phyloP scores from a whole-genome alignment of 768 basidiomycete species.

The Lactarius quietus region DNA sequence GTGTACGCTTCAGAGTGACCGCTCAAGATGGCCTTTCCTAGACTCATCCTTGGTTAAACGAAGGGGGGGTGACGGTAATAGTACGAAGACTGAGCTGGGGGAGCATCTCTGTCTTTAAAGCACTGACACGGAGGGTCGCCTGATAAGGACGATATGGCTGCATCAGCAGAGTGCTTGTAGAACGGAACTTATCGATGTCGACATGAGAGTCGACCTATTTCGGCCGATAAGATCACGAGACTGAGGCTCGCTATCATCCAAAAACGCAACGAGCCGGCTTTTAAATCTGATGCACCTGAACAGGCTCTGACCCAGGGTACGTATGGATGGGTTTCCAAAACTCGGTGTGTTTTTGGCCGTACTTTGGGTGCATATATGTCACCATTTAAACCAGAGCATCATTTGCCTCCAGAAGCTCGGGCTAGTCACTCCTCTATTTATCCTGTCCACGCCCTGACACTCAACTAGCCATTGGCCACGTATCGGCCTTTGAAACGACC shows the following conservation, averaged over 20 bases:
- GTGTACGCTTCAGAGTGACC: neutral
- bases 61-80: neutral
- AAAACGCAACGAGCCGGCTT: neutral
- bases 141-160: neutral
- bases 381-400: neutral
- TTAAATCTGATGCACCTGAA: neutral
- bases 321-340: slow-evolving; percentile 23
- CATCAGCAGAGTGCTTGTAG: too few species aligned
- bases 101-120: neutral
- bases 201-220: too few species aligned
- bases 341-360: slow-evolving; percentile 17
- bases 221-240: too few species aligned
- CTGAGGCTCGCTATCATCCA: too few species aligned
- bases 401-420: neutral
- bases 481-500: slow-evolving; percentile 14
- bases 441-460: neutral
- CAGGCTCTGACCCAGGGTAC: neutral
- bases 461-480: neutral
- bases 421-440: neutral
- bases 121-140: neutral
- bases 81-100: neutral
- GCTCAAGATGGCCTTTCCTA: neutral
- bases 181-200: too few species aligned
- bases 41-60: neutral
- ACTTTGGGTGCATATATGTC: neutral